phyloP scores from a whole-genome alignment of 2,329 filamentous ascomycete genomes.

The Davidsoniella eucalypti region DNA sequence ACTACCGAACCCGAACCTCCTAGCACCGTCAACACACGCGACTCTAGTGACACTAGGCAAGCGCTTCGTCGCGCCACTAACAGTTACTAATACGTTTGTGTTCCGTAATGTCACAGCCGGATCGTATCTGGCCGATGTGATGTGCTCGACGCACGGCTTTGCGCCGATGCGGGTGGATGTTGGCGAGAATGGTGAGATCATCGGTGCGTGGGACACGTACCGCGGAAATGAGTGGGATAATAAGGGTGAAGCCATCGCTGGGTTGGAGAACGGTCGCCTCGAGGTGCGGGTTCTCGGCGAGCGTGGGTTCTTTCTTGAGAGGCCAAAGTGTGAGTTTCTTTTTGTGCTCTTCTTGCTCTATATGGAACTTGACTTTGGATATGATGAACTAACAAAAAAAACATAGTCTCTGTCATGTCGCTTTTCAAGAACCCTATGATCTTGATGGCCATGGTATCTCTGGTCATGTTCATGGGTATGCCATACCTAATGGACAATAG shows the following conservation, averaged over 20 bases:
- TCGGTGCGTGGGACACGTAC: conserved; percentile 68
- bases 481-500: conserved; percentile 92
- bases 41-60: conserved; percentile 31
- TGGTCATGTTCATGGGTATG: conserved; percentile 79
- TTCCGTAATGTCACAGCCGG: conserved; percentile 57
- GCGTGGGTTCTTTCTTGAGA: conserved; percentile 64
- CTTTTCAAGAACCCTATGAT: conserved; percentile 96
- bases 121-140: conserved; percentile 69
- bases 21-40: conserved; percentile 51
- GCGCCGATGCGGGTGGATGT: conserved; percentile 69
- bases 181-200: conserved; percentile 56
- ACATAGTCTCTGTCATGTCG: conserved; percentile 55
- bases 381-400: not conserved
- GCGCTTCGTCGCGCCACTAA: conserved; percentile 41
- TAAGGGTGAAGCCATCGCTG: conserved; percentile 46
- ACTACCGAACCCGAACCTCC: conserved; percentile 33
- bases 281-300: conserved; percentile 43
- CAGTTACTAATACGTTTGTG: conserved; percentile 51
- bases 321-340: conserved; percentile 51
- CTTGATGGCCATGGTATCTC: conserved; percentile 67
- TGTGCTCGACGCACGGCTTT: conserved; percentile 60
- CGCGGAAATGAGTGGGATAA: conserved; percentile 83
- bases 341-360: too few species aligned
- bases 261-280: conserved; percentile 28
- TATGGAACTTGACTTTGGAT: not conserved